Base-by-base conservation (phyloP, 2,329 filamentous ascomycete genomes). In the Leptographium radiaticola region DNA sequence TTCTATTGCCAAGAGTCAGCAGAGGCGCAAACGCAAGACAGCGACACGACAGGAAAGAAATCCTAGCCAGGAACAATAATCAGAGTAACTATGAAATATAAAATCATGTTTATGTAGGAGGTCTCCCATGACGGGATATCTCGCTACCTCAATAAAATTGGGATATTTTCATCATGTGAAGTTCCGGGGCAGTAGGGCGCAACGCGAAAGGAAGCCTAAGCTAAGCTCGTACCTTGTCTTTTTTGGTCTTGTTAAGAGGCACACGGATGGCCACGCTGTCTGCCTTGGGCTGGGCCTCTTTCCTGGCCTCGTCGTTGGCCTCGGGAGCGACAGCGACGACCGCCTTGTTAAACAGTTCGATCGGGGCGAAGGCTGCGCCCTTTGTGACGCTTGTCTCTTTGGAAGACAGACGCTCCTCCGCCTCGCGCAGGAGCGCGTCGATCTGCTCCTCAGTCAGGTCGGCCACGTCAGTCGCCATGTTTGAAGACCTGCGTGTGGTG, bases 101-200 rank as follows among this genome's bases (percentile, higher is more conserved):
- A 69, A 72, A 73, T 74, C 72, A 75, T 72, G 77, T 74, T 70
- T 69, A 68, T 80, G 81, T 79, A 79, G 80, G 79, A 75, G 79
- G 75, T 78, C 78, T 73, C 78, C 86, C 87, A 93, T 86, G 76
- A 91, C 86, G 87, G 80, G 79, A 77, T 76, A 77, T 75, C 70
- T 73, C 74, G 81, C 82, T 79, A 81, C 85, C 77, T 89, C 86
- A 85, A 86, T 79, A 64, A 70, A 66, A 79, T 83, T 56, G 58
- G 79, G 82, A 81, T 75, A 74, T 76, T 85, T 86, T 90, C 86
- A 81, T 91, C 87, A 88, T 18, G 12, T 20, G 20, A 42, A 40
- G 20, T 25, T 34, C 42, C 5, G 6, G 8, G 30, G 40, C 33
- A 2, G 10, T 2, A 18, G 10, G n/a, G 7, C 11, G 20, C 30